Evolutionary conservation across 2,329 filamentous ascomycete species (phyloP), one percentile per base, ranked within the genome.

Genomic region (Fusarium virguliforme): DNA sequence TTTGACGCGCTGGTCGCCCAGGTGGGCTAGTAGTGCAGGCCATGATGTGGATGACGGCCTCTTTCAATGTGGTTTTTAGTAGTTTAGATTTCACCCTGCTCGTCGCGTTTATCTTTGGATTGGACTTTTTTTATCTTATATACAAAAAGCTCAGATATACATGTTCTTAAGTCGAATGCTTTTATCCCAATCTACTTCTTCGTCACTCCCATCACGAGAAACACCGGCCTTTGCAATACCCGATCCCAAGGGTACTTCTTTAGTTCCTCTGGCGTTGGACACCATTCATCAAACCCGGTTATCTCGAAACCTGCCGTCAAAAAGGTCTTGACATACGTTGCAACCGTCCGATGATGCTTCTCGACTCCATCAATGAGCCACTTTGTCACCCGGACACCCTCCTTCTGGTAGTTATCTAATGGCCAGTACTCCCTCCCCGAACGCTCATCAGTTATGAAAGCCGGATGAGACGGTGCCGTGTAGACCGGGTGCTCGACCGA

Each of bases 1-100:
- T 75, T 75, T 5, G 62, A 67, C 6, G 43, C n/a, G 0, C 15
- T 75, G 18, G 50, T 75, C 5, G 32, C 50, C 2, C 72, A 73
- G n/a, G 37, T 75, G n/a, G 65, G 51, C 8, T 72, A 40, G 53
- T 3, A 2, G 10, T 50, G 46, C 18, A 30, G 13, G 10, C 18
- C 4, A n/a, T 8, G 26, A 32, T 32, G 28, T 50, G 46, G n/a
- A 12, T 32, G 46, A 50, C 18, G 46, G 32, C 6, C 32, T 50
- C 30, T 50, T 10, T 15, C n/a, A 50, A n/a, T 26, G 46, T 50
- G 46, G 28, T 32, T 50, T 50, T 32, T 32, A 28, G 18, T 32
- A 2, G n/a, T 50, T 50, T 50, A 30, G 46, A 32, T 50, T 46
- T 9, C 4, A 2, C 10, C 18, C 12, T 22, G 46, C 46, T 32